Percentiles rank a stretch among this genome's conserved stretches.
These are phyloP conservation scores for Neurospora sp. DNA, from an alignment of 495 filamentous ascomycete species.

Conservation along the genomic window DNA sequence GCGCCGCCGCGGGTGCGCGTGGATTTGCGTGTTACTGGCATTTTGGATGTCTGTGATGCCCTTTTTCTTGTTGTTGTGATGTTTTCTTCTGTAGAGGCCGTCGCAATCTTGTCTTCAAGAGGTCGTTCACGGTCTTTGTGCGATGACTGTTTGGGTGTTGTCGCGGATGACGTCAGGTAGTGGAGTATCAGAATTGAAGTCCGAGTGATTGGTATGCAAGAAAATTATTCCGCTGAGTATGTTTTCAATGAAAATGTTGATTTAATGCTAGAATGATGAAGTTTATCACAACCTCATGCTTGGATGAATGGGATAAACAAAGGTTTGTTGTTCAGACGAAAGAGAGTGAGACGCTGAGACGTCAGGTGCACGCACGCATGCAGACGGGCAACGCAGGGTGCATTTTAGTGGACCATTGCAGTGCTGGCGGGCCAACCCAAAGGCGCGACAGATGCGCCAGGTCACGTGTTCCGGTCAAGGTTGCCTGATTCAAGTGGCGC, in stretches of 20 bases:
- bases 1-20: conserved; percentile 34
- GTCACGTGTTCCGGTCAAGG: conserved; percentile 10
- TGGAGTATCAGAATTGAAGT: too few species aligned
- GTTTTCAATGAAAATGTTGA: too few species aligned
- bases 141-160: too few species aligned
- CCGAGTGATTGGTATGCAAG: too few species aligned
- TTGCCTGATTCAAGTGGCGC: background rate
- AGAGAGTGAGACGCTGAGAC: background rate
- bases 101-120: too few species aligned
- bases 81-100: too few species aligned
- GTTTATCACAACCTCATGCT: background rate
- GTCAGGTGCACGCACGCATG: background rate
- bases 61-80: background rate
- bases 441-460: conserved; percentile 15
- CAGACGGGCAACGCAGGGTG: background rate
- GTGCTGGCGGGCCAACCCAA: conserved; percentile 22
- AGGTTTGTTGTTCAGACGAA: background rate
- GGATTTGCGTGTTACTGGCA: conserved; percentile 60
- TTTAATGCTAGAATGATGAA: background rate
- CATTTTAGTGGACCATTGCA: background rate
- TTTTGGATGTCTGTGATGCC: conserved; percentile 21
- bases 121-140: too few species aligned
- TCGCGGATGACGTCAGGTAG: too few species aligned
- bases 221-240: too few species aligned
- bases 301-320: background rate